Evolutionary conservation across 805 yeast species (phyloP), one percentile per base, ranked within the genome.

Genomic region (Wickerhamiella hasegawae): DNA sequence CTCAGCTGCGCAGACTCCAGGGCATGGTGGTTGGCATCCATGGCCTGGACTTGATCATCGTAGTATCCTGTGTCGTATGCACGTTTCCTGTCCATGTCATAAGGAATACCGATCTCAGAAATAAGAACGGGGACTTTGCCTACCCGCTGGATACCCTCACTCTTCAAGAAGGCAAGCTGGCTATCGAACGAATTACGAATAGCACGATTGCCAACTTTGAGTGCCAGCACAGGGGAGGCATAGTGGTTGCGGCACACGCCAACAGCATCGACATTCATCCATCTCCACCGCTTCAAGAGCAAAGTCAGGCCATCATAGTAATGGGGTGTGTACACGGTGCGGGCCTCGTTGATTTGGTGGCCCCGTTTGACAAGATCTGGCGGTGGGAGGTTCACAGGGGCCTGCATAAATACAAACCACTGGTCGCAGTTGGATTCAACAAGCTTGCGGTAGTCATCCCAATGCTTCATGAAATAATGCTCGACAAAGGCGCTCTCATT

Each of bases 101-200:
- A 82, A 3, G 98, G 97, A 76, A 87, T 82, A 4, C 98, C 98
- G n/a, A 87, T 84, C 54, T 87, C 98, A 1, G 93, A 71, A 66
- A 90, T 74, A 17, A 87, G 57, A 8, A 78, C 68, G 0, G 96
- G 94, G 8, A 83, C 63, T 8, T 53, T 34, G 3, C 96, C 96
- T 25, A 85, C 54, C 21, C 67, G 53, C 3, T 64, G 65, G 4
- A 58, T 51, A 4, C 83, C 72, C 51, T 90, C 97, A 16, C 53
- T 49, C 36, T 65, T 68, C 60, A 87, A 68, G 39, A 68, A 76
- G n/a, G 52, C 46, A 38, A 87, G 60, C 56, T 87, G 96, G 32
- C 59, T 66, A 35, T 67, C 63, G 33, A 87, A 58, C 40, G 83
- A 77, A 41, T 71, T 76, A 31, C 94, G 60, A 32, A 87, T 83